Evolutionary conservation across 2,329 filamentous ascomycete species (phyloP).

Genomic region (Colletotrichum zoysiae): DNA sequence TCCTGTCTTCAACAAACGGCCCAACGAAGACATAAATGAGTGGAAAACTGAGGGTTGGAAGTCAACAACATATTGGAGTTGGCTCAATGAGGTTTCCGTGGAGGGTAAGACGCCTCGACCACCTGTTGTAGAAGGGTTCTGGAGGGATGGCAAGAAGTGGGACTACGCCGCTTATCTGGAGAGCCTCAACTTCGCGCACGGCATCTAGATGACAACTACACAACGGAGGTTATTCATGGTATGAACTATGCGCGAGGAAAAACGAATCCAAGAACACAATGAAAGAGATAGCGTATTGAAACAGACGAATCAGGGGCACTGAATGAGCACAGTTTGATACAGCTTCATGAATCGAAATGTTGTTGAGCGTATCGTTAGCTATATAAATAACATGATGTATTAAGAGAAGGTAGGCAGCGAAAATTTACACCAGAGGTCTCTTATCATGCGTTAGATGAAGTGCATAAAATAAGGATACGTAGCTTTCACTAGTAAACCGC

Average conservation of each 20-base stretch:
- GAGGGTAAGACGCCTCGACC: constrained; percentile 13
- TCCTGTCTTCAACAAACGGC: constrained; percentile 35
- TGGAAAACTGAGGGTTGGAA: constrained; percentile 33
- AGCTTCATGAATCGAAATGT: background rate
- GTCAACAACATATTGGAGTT: constrained; percentile 36
- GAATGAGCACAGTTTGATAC: background rate
- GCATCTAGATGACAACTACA: background rate
- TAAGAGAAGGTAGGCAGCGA: too few species aligned
- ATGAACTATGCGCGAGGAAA: too few species aligned
- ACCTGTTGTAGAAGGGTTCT: constrained; percentile 33
- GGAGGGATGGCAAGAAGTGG: constrained; percentile 35
- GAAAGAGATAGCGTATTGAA: background rate
- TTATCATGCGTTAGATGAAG: too few species aligned
- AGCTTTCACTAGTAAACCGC: too few species aligned
- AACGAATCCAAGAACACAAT: background rate
- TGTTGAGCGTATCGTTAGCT: background rate
- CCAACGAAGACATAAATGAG: constrained; percentile 23
- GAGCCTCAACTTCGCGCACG: background rate
- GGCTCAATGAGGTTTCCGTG: constrained; percentile 35
- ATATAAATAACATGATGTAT: too few species aligned
- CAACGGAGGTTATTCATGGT: too few species aligned
- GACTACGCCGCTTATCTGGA: constrained; percentile 25
- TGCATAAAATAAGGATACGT: too few species aligned
- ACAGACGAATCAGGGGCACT: background rate
- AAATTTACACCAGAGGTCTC: too few species aligned